Evolutionary conservation across 1,284 basidiomycete species (phyloP), one percentile per base, ranked within the genome.

Genomic region (Afroboletus lepidellus): DNA sequence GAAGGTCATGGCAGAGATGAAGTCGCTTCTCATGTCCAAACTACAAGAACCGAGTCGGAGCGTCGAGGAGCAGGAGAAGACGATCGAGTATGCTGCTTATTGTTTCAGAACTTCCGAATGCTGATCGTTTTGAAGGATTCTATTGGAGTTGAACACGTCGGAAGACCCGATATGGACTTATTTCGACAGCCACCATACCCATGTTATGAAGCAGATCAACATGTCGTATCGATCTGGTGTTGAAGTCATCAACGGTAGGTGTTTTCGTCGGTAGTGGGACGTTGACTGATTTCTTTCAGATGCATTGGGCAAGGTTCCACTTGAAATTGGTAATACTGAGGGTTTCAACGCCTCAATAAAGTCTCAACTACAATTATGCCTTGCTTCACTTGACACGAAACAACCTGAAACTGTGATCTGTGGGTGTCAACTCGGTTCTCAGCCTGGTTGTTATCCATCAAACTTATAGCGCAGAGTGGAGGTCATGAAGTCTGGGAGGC

Each of bases 51-150:
- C 87, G 3, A 77, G 75, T 38, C 77, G 91, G 41, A 85, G 81
- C 42, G 81, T 96, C 5, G 97, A 99, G 54, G 96, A 98, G 60
- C 93, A 98, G 57, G 95, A 98, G 73, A 94, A 92, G 75, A 98
- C 92, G 1, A 90, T 99, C 45, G 95, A 99, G 94, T 94, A 63
- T 62, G 87, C 73, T 1, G 8, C 32, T 27, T 23, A 41, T 59
- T 21, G 30, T 45, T 49, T 41, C 12, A 20, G 33, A 34, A 36
- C 9, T 50, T 2, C 44, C 16, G 13, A 30, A 51, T 8, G 20
- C 50, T 55, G 32, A 63, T 41, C n/a, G 37, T 33, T 12, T 4
- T 33, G 6, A 62, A 95, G 93, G 64, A 87, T 94, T 50, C 72
- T 97, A 41, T 75, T 92, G 52, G 94, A 98, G 58, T 72, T 98